phyloP scores from a whole-genome alignment of 108 stramenopile species.

The Cylindrotheca fusiformis region DNA sequence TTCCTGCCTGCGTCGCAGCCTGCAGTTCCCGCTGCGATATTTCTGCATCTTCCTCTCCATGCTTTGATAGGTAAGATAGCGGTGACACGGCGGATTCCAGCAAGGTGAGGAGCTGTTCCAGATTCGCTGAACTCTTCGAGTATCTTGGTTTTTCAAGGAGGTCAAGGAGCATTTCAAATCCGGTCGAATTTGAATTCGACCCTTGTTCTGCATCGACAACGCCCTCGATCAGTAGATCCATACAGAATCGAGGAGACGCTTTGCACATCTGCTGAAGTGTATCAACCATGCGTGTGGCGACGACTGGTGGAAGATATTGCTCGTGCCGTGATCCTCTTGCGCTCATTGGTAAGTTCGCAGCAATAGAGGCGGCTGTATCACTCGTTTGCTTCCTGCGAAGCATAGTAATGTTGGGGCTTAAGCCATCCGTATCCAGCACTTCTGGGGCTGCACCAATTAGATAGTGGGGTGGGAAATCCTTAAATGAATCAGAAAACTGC shows the following conservation, averaged over 20 bases:
- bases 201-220: conserved; percentile 1
- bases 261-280: conserved; percentile 54
- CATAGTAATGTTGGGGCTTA: conserved; percentile 26
- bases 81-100: conserved; percentile 73
- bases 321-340: conserved; percentile 43
- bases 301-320: conserved; percentile 61
- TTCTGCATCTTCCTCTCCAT: conserved; percentile 49
- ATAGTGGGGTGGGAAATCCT: conserved; percentile 65
- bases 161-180: conserved; percentile 65
- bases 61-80: conserved; percentile 68
- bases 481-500: conserved; percentile 13
- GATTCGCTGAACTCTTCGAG: conserved; percentile 65
- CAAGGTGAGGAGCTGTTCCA: conserved; percentile 74
- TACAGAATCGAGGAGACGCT: conserved; percentile 55
- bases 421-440: conserved; percentile 29
- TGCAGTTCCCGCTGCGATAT: conserved; percentile 52
- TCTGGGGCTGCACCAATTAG: conserved; percentile 79
- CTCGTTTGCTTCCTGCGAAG: conserved; percentile 43
- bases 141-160: conserved; percentile 62
- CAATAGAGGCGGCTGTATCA: conserved; percentile 59
- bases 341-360: conserved; percentile 74
- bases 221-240: conserved; percentile 44
- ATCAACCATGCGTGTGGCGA: conserved; percentile 74
- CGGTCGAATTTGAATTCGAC: conserved; percentile 16
- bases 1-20: conserved; percentile 46